Percentiles rank a stretch among this genome's conserved stretches.
phyloP scores from a whole-genome alignment of 306 rosid species.

The Begonia fuchsioides region DNA sequence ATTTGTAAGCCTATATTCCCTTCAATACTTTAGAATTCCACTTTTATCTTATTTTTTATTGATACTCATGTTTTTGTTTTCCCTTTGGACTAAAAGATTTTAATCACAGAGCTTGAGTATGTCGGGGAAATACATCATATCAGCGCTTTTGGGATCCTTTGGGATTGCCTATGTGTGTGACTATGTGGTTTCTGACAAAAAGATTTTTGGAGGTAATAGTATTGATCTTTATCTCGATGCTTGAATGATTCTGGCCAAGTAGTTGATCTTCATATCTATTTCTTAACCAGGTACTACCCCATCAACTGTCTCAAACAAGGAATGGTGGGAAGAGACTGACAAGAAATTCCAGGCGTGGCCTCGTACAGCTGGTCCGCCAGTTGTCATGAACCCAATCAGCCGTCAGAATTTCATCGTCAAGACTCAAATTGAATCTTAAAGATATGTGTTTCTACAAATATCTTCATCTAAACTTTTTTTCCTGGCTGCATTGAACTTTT shows the following conservation, averaged over 20 bases:
- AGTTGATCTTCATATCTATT: too few species aligned
- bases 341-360: constrained; percentile 90
- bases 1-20: too few species aligned
- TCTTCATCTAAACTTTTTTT: neutral
- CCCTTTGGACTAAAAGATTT: too few species aligned
- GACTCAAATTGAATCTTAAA: constrained; percentile 29
- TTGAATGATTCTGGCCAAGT: too few species aligned
- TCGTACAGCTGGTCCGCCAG: constrained; percentile 65
- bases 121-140: constrained; percentile 35
- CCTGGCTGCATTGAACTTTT: neutral
- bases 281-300: constrained; percentile 52
- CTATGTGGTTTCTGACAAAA: constrained; percentile 32
- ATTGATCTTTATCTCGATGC: too few species aligned
- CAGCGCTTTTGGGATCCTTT: constrained; percentile 30
- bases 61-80: too few species aligned
- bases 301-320: constrained; percentile 37
- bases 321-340: constrained; percentile 85
- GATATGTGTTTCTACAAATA: constrained; percentile 10
- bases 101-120: constrained; percentile 20
- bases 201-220: constrained; percentile 59
- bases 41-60: too few species aligned
- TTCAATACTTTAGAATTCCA: too few species aligned
- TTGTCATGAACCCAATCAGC: constrained; percentile 58
- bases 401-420: constrained; percentile 68
- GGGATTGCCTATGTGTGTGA: constrained; percentile 44